A percentile compares a stretch with the other conserved stretches of the same genome.
These are phyloP conservation scores for Tephrocybe sp. DNA, from an alignment of 768 basidiomycete species.

Conservation along the genomic window DNA sequence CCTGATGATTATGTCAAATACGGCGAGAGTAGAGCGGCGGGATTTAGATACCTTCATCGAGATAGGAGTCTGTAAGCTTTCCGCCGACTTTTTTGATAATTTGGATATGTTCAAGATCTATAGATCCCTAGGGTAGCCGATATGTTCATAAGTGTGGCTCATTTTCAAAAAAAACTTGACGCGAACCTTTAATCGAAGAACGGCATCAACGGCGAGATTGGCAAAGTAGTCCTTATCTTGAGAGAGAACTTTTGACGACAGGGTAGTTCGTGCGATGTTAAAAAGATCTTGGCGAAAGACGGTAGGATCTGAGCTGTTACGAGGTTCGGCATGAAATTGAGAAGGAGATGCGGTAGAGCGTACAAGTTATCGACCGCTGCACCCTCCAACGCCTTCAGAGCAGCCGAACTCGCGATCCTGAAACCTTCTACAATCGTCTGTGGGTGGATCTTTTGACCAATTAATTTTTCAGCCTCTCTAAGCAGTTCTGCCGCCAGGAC, in stretches of 20 bases:
- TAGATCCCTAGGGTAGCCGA: constrained; percentile 71
- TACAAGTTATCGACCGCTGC: constrained; percentile 84
- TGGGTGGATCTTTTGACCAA: constrained; percentile 90
- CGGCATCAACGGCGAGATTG: constrained; percentile 96
- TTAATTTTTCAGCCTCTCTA: constrained; percentile 93
- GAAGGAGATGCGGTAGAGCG: constrained; percentile 25
- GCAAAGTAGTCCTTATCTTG: constrained; percentile 99
- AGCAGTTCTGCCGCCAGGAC: constrained; percentile 90
- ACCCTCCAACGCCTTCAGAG: constrained; percentile 79
- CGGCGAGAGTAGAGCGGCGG: not conserved
- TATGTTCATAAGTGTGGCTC: not conserved
- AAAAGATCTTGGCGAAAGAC: constrained; percentile 88
- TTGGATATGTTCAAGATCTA: constrained; percentile 96
- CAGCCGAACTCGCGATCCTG: constrained; percentile 85
- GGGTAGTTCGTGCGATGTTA: constrained; percentile 94
- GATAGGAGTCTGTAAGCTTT: constrained; percentile 96
- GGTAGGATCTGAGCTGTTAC: constrained; percentile 59
- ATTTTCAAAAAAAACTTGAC: not conserved
- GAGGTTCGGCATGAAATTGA: not conserved
- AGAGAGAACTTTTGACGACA: constrained; percentile 93
- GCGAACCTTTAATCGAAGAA: constrained; percentile 79
- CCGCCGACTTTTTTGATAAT: constrained; percentile 99
- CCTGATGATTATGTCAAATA: constrained; percentile 41
- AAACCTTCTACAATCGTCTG: constrained; percentile 98
- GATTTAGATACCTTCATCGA: constrained; percentile 76